phyloP scores from a whole-genome alignment of 1,284 basidiomycete species.

The Ceraceosorus guamensis region DNA sequence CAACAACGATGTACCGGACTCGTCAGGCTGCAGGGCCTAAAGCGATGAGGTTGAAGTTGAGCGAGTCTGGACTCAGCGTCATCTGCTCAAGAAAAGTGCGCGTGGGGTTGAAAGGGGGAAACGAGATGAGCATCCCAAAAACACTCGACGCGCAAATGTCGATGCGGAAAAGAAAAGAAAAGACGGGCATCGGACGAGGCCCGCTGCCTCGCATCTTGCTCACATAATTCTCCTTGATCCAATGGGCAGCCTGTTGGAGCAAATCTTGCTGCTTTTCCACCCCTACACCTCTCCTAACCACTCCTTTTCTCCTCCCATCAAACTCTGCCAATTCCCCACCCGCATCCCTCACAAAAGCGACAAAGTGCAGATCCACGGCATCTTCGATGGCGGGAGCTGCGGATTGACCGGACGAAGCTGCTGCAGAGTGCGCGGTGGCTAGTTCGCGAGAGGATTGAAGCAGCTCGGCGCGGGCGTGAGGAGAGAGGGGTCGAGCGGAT shows the following conservation, averaged over 20 bases:
- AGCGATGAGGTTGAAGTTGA: neutral
- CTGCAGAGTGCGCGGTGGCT: slow-evolving; percentile 25
- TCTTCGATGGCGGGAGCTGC: slow-evolving; percentile 38
- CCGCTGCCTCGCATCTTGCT: slow-evolving; percentile 3
- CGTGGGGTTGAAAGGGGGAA: too few species aligned
- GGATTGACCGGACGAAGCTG: slow-evolving; percentile 38
- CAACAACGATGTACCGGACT: too few species aligned
- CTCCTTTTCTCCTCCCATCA: slow-evolving; percentile 41
- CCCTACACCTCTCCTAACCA: slow-evolving; percentile 22
- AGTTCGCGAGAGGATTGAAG: slow-evolving; percentile 25
- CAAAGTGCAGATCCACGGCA: slow-evolving; percentile 45
- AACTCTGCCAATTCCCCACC: slow-evolving; percentile 38
- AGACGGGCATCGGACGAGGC: neutral
- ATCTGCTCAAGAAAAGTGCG: too few species aligned
- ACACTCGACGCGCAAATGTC: too few species aligned
- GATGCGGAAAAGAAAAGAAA: too few species aligned
- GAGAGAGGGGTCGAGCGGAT: neutral
- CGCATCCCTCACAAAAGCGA: slow-evolving; percentile 39
- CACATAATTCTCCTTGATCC: slow-evolving; percentile 38
- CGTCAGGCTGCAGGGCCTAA: too few species aligned
- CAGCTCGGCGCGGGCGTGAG: slow-evolving; percentile 13
- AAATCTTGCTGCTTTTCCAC: slow-evolving; percentile 11
- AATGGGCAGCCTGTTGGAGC: slow-evolving; percentile 26
- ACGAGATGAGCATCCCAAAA: too few species aligned
- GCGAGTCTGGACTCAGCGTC: neutral